Conservation (phyloP, 306 rosid species). For the Fagus crenata region DNA sequence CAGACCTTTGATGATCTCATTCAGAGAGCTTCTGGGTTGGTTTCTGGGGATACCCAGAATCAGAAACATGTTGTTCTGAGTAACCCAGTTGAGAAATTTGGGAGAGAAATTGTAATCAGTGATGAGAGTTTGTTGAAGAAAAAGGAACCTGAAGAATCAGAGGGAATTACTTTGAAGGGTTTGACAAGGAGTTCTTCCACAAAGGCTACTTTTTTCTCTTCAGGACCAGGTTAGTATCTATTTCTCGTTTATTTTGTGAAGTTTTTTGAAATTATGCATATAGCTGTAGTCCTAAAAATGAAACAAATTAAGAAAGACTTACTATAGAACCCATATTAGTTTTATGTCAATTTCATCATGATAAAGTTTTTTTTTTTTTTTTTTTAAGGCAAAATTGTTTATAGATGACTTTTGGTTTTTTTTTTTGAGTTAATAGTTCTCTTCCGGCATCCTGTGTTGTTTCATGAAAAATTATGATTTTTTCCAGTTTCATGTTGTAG, state of each 20-base stretch:
- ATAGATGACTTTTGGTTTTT: too few species aligned
- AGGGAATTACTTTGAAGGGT: slow-evolving; percentile 28
- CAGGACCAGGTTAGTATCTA: slow-evolving; percentile 46
- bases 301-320: not conserved
- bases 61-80: slow-evolving; percentile 23
- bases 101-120: slow-evolving; percentile 19
- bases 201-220: slow-evolving; percentile 32
- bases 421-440: not conserved
- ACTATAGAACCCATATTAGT: too few species aligned
- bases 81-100: slow-evolving; percentile 33
- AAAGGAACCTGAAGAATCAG: slow-evolving; percentile 30
- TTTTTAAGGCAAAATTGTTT: too few species aligned
- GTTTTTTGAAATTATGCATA: not conserved
- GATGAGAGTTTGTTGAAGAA: slow-evolving; percentile 44
- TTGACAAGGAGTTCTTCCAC: slow-evolving; percentile 39
- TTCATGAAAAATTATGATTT: not conserved
- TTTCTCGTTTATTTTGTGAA: not conserved
- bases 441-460: not conserved
- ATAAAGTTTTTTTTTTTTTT: too few species aligned
- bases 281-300: not conserved
- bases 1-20: slow-evolving; percentile 68
- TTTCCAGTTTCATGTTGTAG: not conserved
- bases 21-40: slow-evolving; percentile 65
- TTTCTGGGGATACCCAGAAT: slow-evolving; percentile 52
- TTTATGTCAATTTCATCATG: too few species aligned